Base-by-base conservation (phyloP, 148 eudicot species). In the Simmondsia chinensis region DNA sequence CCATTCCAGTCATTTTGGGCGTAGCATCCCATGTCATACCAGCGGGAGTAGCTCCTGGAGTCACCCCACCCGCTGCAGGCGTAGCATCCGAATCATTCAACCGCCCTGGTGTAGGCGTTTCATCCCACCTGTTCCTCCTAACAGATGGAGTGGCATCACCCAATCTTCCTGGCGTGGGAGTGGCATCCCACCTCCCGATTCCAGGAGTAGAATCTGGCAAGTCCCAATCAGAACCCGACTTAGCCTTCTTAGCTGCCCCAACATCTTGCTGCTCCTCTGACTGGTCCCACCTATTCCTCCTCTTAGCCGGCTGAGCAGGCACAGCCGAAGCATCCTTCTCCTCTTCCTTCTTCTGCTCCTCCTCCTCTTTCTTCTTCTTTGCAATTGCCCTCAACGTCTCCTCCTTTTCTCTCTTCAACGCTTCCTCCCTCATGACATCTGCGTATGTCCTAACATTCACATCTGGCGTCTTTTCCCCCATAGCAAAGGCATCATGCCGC, bases 21-120 rank as follows among this genome's bases (percentile, higher is more conserved):
- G 96, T 88, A 22, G 94, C 80, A 63, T 88, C 96, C 96, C 96
- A 88, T 11, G 96, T 65, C 91, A 83, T 83, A 7, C 96, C 94
- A 29, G 94, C 73, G 11, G 96, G 94, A 5, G 94, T 83, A 17
- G 89, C 85, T 18, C 96, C 96, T 5, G 96, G 94, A 39, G 96
- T 88, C 16, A 36, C 83, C 7, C 94, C 96, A 32, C 96, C 87
- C 33, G 45, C 93, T 20, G 83, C 65, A 0, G 96, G 97, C 1
- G 94, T 88, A 8, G 93, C 83, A 61, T 88, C 97, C 0, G 97
- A 78, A 59, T 89, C 97, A 47, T 77, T 80, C 43, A 76, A 7
- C 6, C 97, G 73, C 3, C 95, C 95, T 0, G 94, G 97, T 0
- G 97, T 88, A 2, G 97, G 97, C 1, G 64, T 63, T 57, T 69